phyloP scores from a whole-genome alignment of 768 basidiomycete species.

The Tylopilus felleus region DNA sequence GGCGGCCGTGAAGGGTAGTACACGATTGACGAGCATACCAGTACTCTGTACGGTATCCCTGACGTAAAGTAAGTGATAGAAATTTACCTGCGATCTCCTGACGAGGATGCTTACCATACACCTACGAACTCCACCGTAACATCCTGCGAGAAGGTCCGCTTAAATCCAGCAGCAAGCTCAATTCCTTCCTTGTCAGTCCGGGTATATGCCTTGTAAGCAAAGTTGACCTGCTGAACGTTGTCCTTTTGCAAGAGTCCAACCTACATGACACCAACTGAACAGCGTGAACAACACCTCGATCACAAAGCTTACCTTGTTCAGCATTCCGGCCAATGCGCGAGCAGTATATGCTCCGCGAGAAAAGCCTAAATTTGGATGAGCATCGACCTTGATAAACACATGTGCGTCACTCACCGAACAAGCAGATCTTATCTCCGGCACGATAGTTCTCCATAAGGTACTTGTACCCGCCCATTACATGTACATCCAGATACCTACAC shows the following conservation, averaged over 20 bases:
- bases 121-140: slow-evolving; percentile 78
- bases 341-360: slow-evolving; percentile 68
- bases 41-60: slow-evolving; percentile 83
- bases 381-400: neutral
- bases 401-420: slow-evolving; percentile 52
- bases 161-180: slow-evolving; percentile 60
- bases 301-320: slow-evolving; percentile 52
- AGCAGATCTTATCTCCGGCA: slow-evolving; percentile 68
- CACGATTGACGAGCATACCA: slow-evolving; percentile 56
- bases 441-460: slow-evolving; percentile 79
- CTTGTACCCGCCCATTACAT: slow-evolving; percentile 72
- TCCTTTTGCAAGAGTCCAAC: slow-evolving; percentile 67
- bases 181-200: slow-evolving; percentile 44
- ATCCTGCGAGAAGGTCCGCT: slow-evolving; percentile 62
- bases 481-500: slow-evolving; percentile 61
- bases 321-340: slow-evolving; percentile 71
- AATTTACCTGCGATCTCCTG: neutral
- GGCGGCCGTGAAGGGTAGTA: slow-evolving; percentile 63
- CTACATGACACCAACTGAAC: slow-evolving; percentile 32
- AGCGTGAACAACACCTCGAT: neutral
- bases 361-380: slow-evolving; percentile 51
- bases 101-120: slow-evolving; percentile 56
- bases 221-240: slow-evolving; percentile 65
- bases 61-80: slow-evolving; percentile 2
- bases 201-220: slow-evolving; percentile 73